Evolutionary conservation across 1,284 basidiomycete genomes (phyloP).

Genomic region (Trametes hirsuta): DNA sequence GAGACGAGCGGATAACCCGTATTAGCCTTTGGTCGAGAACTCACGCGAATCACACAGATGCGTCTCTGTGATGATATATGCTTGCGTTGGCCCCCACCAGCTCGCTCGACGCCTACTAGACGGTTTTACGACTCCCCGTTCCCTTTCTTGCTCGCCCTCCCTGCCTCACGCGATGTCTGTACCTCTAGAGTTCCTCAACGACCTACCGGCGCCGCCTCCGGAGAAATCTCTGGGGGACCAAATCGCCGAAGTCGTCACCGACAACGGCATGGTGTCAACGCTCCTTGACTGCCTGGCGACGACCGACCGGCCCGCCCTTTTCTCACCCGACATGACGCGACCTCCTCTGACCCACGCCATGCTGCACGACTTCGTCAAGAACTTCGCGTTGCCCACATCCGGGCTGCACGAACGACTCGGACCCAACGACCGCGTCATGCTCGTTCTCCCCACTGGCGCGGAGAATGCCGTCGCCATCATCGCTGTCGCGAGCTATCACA

Average conservation of each 20-base stretch:
- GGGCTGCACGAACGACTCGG: slow-evolving; percentile 32
- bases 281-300: slow-evolving; percentile 43
- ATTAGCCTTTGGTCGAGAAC: too few relatives aligned
- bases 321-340: slow-evolving; percentile 34
- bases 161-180: slow-evolving; percentile 33
- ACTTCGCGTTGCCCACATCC: slow-evolving; percentile 42
- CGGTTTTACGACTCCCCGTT: too few relatives aligned
- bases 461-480: slow-evolving; percentile 48
- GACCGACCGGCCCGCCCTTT: slow-evolving; percentile 40
- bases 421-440: slow-evolving; percentile 48
- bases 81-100: too few relatives aligned
- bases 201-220: slow-evolving; percentile 25
- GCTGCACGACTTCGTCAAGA: slow-evolving; percentile 39
- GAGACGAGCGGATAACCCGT: too few relatives aligned
- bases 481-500: slow-evolving; percentile 44
- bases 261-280: slow-evolving; percentile 35
- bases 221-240: slow-evolving; percentile 40
- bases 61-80: too few relatives aligned
- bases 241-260: slow-evolving; percentile 35
- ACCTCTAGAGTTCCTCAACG: slow-evolving; percentile 38
- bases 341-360: slow-evolving; percentile 36
- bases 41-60: too few relatives aligned
- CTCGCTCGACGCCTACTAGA: too few relatives aligned
- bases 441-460: slow-evolving; percentile 48
- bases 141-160: background rate